Evolutionary conservation across 169 alveolate species (phyloP).

Genomic region (Condylostoma magnum): DNA sequence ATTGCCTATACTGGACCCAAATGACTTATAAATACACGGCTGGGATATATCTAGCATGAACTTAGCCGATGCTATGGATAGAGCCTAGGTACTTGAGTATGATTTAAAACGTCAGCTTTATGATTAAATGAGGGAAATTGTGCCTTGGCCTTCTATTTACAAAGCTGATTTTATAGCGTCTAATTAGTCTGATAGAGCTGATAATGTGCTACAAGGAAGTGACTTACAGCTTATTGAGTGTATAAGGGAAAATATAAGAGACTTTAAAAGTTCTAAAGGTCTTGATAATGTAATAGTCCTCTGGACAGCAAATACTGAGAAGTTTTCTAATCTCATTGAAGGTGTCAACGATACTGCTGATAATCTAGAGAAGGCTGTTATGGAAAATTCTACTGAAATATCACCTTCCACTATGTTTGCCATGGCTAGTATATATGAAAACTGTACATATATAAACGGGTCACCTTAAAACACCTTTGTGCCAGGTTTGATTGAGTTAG

Average conservation of each 20-base stretch:
- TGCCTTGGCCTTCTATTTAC: constrained; percentile 81
- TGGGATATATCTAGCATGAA: constrained; percentile 87
- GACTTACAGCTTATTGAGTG: constrained; percentile 69
- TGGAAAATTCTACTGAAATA: constrained; percentile 69
- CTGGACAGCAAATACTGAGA: constrained; percentile 93
- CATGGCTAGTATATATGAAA: constrained; percentile 82
- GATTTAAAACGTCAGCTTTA: constrained; percentile 72
- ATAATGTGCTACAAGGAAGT: constrained; percentile 70
- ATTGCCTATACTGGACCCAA: constrained; percentile 86
- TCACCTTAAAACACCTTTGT: constrained; percentile 84
- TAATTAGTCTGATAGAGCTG: constrained; percentile 87
- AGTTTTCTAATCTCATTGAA: constrained; percentile 68
- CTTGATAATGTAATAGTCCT: constrained; percentile 81
- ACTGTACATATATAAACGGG: constrained; percentile 85
- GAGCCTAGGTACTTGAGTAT: constrained; percentile 85
- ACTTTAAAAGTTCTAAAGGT: constrained; percentile 71
- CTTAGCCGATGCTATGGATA: constrained; percentile 77
- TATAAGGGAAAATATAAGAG: constrained; percentile 76
- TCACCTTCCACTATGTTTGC: constrained; percentile 87
- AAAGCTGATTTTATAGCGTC: constrained; percentile 87
- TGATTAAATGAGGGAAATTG: constrained; percentile 62
- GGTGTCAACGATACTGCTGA: constrained; percentile 81
- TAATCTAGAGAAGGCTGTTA: constrained; percentile 59
- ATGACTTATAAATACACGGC: constrained; percentile 82
- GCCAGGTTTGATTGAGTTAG: constrained; percentile 77